Evolutionary conservation across 2,329 filamentous ascomycete species (phyloP).

Genomic region (Sporothrix brasiliensis): DNA sequence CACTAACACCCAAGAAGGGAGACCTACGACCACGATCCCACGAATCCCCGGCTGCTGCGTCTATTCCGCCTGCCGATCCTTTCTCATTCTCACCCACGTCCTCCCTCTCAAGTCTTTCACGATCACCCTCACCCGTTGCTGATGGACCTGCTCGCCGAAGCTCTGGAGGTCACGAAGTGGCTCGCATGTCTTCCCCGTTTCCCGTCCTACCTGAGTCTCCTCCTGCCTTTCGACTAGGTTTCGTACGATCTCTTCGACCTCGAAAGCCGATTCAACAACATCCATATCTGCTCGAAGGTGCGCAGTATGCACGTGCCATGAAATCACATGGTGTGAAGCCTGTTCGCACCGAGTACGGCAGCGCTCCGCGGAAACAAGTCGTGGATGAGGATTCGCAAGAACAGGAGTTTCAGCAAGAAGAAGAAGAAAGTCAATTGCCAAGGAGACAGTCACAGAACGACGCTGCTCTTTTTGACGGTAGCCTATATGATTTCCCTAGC

Average conservation of each 20-base stretch:
- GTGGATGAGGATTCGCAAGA: conserved; percentile 52
- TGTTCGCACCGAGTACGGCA: conserved; percentile 47
- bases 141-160: not conserved
- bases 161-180: not conserved
- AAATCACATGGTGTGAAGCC: conserved; percentile 60
- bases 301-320: conserved; percentile 56
- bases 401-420: conserved; percentile 53
- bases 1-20: not conserved
- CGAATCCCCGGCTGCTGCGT: not conserved
- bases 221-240: conserved; percentile 38
- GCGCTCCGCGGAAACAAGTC: conserved; percentile 38
- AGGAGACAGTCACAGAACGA: conserved; percentile 31
- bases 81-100: conserved; percentile 31
- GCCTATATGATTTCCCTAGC: conserved; percentile 27
- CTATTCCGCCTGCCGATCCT: not conserved
- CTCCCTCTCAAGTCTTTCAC: conserved; percentile 29
- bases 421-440: conserved; percentile 55
- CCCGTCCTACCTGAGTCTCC: conserved; percentile 34
- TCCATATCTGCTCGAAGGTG: conserved; percentile 61
- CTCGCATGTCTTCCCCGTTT: conserved; percentile 7
- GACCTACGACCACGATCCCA: not conserved
- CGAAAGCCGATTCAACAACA: conserved; percentile 65
- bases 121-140: conserved; percentile 17
- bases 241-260: conserved; percentile 57
- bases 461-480: not conserved